Evolutionary conservation across 345 rosid genomes (phyloP).

Genomic region (Arabis hirsuta): DNA sequence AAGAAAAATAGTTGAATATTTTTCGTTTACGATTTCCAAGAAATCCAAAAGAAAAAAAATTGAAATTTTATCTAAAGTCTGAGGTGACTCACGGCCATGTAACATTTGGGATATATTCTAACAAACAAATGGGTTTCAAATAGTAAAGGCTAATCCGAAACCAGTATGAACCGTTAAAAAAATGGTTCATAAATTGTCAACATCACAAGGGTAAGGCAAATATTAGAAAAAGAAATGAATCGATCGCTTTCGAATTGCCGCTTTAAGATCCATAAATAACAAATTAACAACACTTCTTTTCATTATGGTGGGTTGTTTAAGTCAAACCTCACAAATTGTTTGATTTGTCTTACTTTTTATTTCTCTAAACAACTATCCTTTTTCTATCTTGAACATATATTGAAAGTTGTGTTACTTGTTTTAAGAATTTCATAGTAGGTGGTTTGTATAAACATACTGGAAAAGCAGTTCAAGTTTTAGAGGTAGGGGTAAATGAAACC

Average conservation of each 20-base stretch:
- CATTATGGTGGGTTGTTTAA: conserved; percentile 16
- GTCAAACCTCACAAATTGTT: conserved; percentile 10
- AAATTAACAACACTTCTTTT: conserved; percentile 1
- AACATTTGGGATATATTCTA: conserved; percentile 6
- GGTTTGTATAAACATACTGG: too few relatives aligned
- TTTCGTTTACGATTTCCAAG: conserved; percentile 3
- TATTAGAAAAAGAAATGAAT: not conserved
- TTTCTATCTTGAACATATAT: too few relatives aligned
- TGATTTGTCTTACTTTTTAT: conserved; percentile 21
- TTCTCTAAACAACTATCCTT: not conserved
- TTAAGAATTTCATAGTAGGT: too few relatives aligned
- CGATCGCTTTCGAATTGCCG: conserved; percentile 39
- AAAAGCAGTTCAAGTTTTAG: too few relatives aligned
- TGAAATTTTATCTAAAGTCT: conserved; percentile 18
- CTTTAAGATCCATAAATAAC: conserved; percentile 23
- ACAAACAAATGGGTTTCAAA: conserved; percentile 6
- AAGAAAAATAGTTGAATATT: not conserved
- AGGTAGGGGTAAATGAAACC: too few relatives aligned
- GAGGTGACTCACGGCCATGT: conserved; percentile 40
- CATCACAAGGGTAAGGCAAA: conserved; percentile 5
- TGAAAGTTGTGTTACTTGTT: too few relatives aligned
- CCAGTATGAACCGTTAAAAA: conserved; percentile 30
- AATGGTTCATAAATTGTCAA: conserved; percentile 17
- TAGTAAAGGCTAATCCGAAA: not conserved
- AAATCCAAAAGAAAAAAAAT: not conserved